A percentile compares a stretch with the other conserved stretches of the same genome.
Conservation (phyloP, 2,329 filamentous ascomycete species). For the Exophiala sideris region DNA sequence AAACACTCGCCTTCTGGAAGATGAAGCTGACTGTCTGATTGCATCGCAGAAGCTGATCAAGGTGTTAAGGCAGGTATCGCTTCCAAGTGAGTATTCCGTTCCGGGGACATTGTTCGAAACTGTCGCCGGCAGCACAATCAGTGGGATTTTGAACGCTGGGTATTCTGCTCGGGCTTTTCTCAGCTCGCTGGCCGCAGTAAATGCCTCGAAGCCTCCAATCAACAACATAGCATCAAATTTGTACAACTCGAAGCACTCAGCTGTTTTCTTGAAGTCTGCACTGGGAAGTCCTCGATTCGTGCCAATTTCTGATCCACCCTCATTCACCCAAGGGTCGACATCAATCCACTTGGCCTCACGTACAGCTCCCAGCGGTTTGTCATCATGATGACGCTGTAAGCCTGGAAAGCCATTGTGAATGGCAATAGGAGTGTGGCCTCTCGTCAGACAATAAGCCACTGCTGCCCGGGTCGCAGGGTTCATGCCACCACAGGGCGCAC, state of each 20-base stretch:
- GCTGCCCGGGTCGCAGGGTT: conserved; percentile 92
- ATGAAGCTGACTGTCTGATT: conserved; percentile 94
- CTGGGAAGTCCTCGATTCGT: conserved; percentile 91
- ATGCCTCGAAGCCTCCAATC: conserved; percentile 93
- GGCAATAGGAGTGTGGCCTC: conserved; percentile 87
- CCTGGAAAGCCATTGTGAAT: conserved; percentile 98
- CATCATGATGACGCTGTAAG: conserved; percentile 82
- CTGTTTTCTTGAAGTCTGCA: conserved; percentile 80
- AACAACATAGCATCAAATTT: conserved; percentile 89
- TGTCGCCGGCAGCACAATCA: conserved; percentile 88
- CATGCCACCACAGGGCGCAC: conserved; percentile 95
- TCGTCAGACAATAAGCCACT: conserved; percentile 85
- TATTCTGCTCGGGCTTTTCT: conserved; percentile 75
- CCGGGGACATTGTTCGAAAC: conserved; percentile 98
- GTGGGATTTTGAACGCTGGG: conserved; percentile 85
- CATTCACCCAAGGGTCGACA: conserved; percentile 91
- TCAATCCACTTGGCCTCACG: conserved; percentile 88
- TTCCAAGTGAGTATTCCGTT: conserved; percentile 94
- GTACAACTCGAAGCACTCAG: conserved; percentile 78
- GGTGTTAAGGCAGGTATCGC: conserved; percentile 94
- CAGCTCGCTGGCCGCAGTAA: conserved; percentile 84
- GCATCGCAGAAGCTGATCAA: conserved; percentile 94
- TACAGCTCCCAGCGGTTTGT: conserved; percentile 77
- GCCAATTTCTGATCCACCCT: conserved; percentile 94
- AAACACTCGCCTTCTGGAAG: conserved; percentile 88